Base-by-base conservation (phyloP, 2,329 filamentous ascomycete species). In the Neoascochyta sp. region DNA sequence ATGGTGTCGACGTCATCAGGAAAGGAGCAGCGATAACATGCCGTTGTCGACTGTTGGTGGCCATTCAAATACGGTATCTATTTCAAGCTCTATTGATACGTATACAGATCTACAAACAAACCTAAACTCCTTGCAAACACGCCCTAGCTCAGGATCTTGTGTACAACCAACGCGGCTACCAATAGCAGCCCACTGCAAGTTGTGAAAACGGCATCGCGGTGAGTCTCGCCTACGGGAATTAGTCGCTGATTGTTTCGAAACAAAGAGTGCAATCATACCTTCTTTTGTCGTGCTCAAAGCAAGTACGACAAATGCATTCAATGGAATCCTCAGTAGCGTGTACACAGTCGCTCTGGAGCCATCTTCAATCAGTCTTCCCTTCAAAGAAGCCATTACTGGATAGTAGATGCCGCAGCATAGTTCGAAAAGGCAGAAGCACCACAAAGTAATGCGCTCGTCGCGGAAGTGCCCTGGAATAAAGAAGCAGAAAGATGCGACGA, bases 401-500 rank as follows among this genome's bases (percentile, higher is more conserved):
- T 68, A 78, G 46, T 80, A 80, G 19, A 73, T 61, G 4, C 76
- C 76, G 13, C 78, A 69, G 47, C 73, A 76, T 8, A 64, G 60
- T 49, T 80, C 75, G 30, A 80, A 71, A 1, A 76, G 39, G 45
- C 73, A 76, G 46, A 80, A 76, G 6, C 66, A 65, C 69, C 71
- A 76, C 42, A 80, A 74, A 0, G 72, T 65, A 4, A 68, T 73
- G 68, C 19, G 60, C 58, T 41, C 66, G 18, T 57, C 49, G n/a
- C 52, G 62, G 9, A 68, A 62, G 7, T 69, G 63, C 14, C 67
- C 50, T 2, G 52, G 55, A 11, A 54, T 32, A 22, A 57, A 52
- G 40, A 57, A 59, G 32, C 54, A 57, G 3, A 47, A 22, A 3
- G 55, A 52, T 9, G 55, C 54, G 12, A 54, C 32, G 5, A 33